A percentile compares a stretch with the other conserved stretches of the same genome.
These are phyloP conservation scores for Aplosporella prunicola DNA, from an alignment of 2,329 filamentous ascomycete species.

Conservation along the genomic window DNA sequence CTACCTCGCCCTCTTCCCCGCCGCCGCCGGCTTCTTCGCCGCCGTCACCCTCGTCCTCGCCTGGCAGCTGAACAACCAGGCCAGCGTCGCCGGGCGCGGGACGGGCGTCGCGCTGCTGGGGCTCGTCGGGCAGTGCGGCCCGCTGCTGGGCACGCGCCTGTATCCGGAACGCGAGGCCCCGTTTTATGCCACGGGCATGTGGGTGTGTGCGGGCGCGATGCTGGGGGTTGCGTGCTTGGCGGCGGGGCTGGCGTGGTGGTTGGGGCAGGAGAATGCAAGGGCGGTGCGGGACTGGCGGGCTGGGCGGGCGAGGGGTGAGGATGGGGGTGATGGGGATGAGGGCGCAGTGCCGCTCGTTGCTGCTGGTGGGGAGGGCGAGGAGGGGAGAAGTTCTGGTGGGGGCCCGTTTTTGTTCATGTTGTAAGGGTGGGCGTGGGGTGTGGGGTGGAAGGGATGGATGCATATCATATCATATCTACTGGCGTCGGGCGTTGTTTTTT, in stretches of 20 bases:
- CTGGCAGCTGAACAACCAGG: constrained; percentile 83
- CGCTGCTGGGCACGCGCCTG: constrained; percentile 48
- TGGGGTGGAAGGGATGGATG: no score
- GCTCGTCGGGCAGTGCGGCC: constrained; percentile 70
- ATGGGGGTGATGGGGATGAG: neutral
- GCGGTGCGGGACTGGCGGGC: neutral
- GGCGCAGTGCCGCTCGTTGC: constrained; percentile 5
- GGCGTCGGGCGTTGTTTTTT: no score
- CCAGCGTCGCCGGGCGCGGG: constrained; percentile 57
- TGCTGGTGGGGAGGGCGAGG: neutral
- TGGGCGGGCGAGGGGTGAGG: constrained; percentile 1
- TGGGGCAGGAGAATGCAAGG: constrained; percentile 26
- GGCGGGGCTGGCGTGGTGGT: constrained; percentile 31
- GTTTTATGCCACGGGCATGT: constrained; percentile 42
- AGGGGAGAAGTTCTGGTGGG: neutral
- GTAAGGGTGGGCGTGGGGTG: no score
- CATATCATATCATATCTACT: no score
- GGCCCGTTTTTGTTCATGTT: constrained; percentile 3
- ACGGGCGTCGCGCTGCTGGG: constrained; percentile 74
- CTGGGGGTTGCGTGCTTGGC: constrained; percentile 36
- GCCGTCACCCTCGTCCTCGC: constrained; percentile 77
- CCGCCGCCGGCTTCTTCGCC: constrained; percentile 72
- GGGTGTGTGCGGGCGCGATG: constrained; percentile 43
- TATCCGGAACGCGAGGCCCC: constrained; percentile 44
- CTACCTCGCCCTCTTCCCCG: constrained; percentile 71